These are phyloP conservation scores for Endotrypanum monterogeii DNA, from an alignment of 208 protist species.

Conservation along the genomic window DNA sequence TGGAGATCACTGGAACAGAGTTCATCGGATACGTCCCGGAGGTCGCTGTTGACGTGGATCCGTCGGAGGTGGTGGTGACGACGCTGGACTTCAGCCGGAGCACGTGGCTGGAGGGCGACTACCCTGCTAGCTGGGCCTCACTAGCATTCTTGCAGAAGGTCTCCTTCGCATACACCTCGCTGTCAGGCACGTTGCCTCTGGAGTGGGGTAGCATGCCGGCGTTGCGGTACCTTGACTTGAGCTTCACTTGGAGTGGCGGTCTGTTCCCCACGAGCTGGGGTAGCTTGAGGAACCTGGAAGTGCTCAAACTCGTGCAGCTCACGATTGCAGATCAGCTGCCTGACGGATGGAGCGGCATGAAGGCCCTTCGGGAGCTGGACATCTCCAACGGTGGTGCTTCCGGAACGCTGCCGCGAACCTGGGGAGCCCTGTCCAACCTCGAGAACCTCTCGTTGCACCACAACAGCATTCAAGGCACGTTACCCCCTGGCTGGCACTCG, in stretches of 20 bases:
- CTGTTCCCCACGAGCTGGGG: neutral
- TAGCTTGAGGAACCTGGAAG: neutral
- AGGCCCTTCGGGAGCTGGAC: neutral
- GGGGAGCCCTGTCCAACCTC: neutral
- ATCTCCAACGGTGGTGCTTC: neutral
- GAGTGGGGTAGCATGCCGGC: neutral
- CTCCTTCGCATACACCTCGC: conserved; percentile 9
- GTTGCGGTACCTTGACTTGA: conserved; percentile 1
- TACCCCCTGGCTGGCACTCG: neutral
- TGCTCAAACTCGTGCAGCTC: neutral
- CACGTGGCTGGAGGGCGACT: neutral
- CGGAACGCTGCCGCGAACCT: neutral
- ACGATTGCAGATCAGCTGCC: neutral
- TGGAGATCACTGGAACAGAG: neutral
- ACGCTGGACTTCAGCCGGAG: conserved; percentile 2
- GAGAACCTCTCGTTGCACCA: neutral
- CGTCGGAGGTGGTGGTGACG: neutral
- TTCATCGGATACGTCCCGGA: neutral
- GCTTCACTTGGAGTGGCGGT: neutral
- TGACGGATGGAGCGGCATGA: neutral
- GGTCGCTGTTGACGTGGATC: neutral
- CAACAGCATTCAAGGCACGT: neutral
- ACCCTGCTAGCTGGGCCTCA: conserved; percentile 3
- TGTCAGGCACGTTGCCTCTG: neutral
- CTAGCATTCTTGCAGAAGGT: conserved; percentile 1